A percentile compares a stretch with the other conserved stretches of the same genome.
Conservation (phyloP, 2,329 filamentous ascomycete species). For the Penicillium digitatum region DNA sequence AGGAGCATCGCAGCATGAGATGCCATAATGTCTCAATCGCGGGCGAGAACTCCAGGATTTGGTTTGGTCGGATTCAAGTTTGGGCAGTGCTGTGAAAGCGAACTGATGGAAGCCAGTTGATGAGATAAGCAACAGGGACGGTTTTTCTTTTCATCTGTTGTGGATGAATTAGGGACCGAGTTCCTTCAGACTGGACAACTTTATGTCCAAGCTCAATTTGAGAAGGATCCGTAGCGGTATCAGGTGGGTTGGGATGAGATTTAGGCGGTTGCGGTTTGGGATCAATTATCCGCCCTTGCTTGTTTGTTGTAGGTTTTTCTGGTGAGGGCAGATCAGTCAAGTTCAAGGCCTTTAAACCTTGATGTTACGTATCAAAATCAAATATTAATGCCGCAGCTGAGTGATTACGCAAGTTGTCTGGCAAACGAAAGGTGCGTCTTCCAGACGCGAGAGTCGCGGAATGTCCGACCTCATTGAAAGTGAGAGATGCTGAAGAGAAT, state of each 20-base stretch:
- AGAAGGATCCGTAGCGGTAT: not conserved
- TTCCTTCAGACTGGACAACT: not conserved
- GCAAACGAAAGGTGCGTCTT: conserved; percentile 14
- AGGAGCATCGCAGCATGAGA: conserved; percentile 43
- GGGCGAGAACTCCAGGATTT: not conserved
- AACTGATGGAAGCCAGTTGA: conserved; percentile 3
- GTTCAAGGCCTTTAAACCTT: not conserved
- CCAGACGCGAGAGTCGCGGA: conserved; percentile 14
- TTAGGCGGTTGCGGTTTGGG: not conserved
- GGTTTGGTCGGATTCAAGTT: conserved; percentile 12
- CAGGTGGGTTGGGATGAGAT: not conserved
- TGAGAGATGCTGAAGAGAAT: not conserved
- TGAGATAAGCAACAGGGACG: not conserved
- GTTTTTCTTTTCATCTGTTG: not conserved
- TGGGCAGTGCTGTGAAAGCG: not conserved
- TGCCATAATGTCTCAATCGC: conserved; percentile 30
- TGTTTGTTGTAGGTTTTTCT: not conserved
- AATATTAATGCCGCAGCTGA: conserved; percentile 6
- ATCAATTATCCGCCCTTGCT: not conserved
- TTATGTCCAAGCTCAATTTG: not conserved
- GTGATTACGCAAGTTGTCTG: conserved; percentile 7
- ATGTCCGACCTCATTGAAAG: conserved; percentile 15
- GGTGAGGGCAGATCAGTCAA: not conserved
- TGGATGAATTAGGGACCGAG: not conserved
- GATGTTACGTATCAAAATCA: not conserved